Evolutionary conservation across 1,284 basidiomycete genomes (phyloP), one percentile per base, ranked within the genome.

Genomic region (Coniferiporia sulphurascens): DNA sequence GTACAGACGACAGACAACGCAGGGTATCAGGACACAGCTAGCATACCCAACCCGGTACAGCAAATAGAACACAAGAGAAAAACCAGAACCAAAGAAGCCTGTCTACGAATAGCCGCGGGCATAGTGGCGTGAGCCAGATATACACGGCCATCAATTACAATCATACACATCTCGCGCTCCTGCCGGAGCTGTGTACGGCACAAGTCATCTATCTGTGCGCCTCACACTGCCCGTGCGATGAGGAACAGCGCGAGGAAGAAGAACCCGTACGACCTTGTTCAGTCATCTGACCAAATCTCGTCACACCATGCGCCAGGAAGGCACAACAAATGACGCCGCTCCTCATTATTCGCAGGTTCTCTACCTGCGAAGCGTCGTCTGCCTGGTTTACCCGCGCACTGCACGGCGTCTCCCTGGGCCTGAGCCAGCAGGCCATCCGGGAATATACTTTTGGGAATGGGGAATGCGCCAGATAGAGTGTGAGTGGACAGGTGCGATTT

Each of bases 101-200:
- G 15, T 41, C 9, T 10, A 41, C 15, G 15, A 15, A 41, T 13
- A 27, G 22, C 13, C 52, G 22, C 35, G 38, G 10, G 12, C 21
- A 19, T 21, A 4, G 38, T 17, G 17, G 19, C 9, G n/a, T 13
- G 21, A n/a, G 22, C 19, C 22, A n/a, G 22, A 19, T 45, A 43
- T 27, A 55, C 13, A 43, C 53, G 12, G 46, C 17, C n/a, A 15
- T 27, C 36, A 41, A 41, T 10, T 8, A 15, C 15, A 41, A 41
- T 41, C 48, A 43, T 56, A 56, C 54, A 56, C 13, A 36, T 41
- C 38, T 41, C 9, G 38, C 38, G 38, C 45, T 56, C 27, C 27
- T 34, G 43, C 22, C 15, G 21, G 46, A 17, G 12, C 41, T 19
- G 19, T 36, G 34, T 27, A 27, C 27, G 27, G 27, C 27, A 27